A percentile compares a stretch with the other conserved stretches of the same genome.
These are phyloP conservation scores for Penicillium expansum DNA, from an alignment of 2,329 filamentous ascomycete genomes.

Conservation along the genomic window DNA sequence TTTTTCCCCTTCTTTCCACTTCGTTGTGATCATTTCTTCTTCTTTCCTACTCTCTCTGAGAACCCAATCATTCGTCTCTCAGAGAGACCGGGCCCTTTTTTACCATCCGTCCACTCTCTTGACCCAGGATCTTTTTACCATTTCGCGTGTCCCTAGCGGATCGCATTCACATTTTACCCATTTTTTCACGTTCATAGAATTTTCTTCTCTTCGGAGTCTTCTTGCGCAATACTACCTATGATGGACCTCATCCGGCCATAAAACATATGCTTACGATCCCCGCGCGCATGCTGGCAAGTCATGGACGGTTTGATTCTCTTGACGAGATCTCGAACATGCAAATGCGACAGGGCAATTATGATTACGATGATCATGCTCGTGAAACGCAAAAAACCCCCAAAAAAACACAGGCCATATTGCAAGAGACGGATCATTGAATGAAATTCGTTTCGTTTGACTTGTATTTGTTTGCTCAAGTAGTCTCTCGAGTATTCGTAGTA, in stretches of 20 bases:
- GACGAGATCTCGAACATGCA: conserved; percentile 4
- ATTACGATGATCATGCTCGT: conserved; percentile 3
- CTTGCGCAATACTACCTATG: conserved; percentile 24
- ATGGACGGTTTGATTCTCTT: conserved; percentile 3
- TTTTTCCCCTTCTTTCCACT: conserved; percentile 12
- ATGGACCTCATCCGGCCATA: conserved; percentile 9
- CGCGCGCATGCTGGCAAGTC: conserved; percentile 7
- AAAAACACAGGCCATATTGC: background rate
- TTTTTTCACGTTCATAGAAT: conserved; percentile 14
- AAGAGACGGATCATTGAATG: background rate
- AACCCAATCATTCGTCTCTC: background rate
- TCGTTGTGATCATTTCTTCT: conserved; percentile 9
- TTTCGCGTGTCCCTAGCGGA: conserved; percentile 21
- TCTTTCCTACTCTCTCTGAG: conserved; percentile 16
- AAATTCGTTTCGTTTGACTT: background rate
- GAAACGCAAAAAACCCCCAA: background rate
- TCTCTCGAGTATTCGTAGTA: background rate
- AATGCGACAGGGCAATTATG: conserved; percentile 4
- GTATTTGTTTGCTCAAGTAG: background rate
- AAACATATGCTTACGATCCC: background rate
- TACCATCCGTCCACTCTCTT: conserved; percentile 19
- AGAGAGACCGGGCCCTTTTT: conserved; percentile 8
- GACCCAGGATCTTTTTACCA: conserved; percentile 2
- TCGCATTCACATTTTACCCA: conserved; percentile 7
- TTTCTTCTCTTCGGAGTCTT: conserved; percentile 9